A percentile compares a stretch with the other conserved stretches of the same genome.
These are phyloP conservation scores for Gossypium aridum DNA, from an alignment of 441 rosid genomes.

Conservation along the genomic window DNA sequence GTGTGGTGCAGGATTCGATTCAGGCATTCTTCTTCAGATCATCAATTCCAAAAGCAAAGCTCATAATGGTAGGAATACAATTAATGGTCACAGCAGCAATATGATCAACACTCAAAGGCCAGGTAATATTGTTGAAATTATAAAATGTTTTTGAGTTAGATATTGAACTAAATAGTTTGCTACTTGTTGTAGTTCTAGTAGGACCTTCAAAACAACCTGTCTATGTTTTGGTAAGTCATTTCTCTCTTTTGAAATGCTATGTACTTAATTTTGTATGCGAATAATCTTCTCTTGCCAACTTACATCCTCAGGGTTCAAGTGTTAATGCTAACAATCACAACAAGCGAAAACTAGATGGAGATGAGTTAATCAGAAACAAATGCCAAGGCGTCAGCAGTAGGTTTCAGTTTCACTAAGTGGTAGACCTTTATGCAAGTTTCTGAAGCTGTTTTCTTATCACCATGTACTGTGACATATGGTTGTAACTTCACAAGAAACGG, in stretches of 20 bases:
- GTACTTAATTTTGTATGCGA: background rate
- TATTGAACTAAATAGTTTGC: background rate
- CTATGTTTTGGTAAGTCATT: background rate
- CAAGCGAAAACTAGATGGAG: background rate
- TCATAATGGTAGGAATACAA: background rate
- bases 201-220: background rate
- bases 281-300: background rate
- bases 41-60: slow-evolving; percentile 17
- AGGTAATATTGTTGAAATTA: background rate
- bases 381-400: background rate
- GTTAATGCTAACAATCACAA: background rate
- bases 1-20: slow-evolving; percentile 13
- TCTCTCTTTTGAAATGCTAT: background rate
- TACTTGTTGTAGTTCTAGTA: background rate
- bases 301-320: background rate
- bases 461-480: background rate
- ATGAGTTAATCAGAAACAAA: background rate
- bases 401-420: background rate
- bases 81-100: background rate
- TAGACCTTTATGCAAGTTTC: background rate
- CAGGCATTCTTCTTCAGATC: slow-evolving; percentile 12
- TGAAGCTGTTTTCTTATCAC: background rate
- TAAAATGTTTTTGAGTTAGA: background rate
- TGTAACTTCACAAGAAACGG: background rate
- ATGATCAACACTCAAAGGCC: background rate